These are phyloP conservation scores for Carallia brachiata DNA, from an alignment of 345 rosid genomes.

Conservation along the genomic window DNA sequence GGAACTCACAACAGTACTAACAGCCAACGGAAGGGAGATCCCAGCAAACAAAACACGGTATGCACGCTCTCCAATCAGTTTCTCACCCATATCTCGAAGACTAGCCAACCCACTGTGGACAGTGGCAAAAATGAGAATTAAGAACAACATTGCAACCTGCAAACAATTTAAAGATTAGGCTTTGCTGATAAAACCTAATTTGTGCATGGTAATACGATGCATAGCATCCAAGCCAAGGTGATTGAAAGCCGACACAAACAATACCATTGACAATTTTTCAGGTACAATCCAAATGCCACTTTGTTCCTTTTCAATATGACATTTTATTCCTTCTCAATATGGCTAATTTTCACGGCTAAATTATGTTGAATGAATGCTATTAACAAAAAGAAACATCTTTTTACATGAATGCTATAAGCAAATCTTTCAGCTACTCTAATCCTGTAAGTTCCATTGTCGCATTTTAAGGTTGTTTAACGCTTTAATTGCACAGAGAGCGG, in stretches of 20 bases:
- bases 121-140: constrained; percentile 64
- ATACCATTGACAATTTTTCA: background rate
- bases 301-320: no score
- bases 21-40: constrained; percentile 76
- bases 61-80: constrained; percentile 72
- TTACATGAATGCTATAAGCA: no score
- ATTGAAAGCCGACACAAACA: background rate
- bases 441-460: no score
- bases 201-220: background rate
- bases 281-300: no score
- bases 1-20: constrained; percentile 79
- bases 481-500: no score
- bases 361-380: no score
- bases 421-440: no score
- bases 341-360: no score
- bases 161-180: constrained; percentile 10
- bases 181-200: background rate
- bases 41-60: constrained; percentile 85
- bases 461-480: no score
- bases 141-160: constrained; percentile 78
- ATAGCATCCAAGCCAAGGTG: background rate
- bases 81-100: constrained; percentile 71
- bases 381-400: no score
- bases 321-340: no score
- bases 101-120: constrained; percentile 94